Percentiles rank a stretch among this genome's conserved stretches.
phyloP scores from a whole-genome alignment of 208 protist species.

The Trypanosoma vivax region DNA sequence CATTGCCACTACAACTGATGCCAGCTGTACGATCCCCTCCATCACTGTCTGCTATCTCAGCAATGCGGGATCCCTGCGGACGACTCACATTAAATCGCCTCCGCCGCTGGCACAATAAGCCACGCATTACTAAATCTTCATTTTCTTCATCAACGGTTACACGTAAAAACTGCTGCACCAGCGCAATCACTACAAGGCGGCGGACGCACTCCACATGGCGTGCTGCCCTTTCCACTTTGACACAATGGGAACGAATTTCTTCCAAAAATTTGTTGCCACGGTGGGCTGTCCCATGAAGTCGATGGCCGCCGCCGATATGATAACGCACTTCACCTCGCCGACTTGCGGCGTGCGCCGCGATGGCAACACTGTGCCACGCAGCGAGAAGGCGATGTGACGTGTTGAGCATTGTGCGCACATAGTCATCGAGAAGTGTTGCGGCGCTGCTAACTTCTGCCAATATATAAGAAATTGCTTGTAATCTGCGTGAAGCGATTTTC shows the following conservation, averaged over 20 bases:
- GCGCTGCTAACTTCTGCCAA: constrained; percentile 70
- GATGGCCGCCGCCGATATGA: background rate
- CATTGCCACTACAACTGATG: too few species aligned
- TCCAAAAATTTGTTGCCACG: background rate
- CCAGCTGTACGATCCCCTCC: too few species aligned
- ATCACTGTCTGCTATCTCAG: background rate
- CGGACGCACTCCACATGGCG: constrained; percentile 45
- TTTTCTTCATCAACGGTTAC: constrained; percentile 35
- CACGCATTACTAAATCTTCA: constrained; percentile 39
- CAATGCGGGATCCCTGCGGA: background rate
- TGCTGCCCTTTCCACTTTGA: constrained; percentile 27
- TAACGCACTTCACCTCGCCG: too few species aligned
- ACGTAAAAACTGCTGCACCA: constrained; percentile 52
- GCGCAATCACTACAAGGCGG: constrained; percentile 24
- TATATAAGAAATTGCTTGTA: constrained; percentile 56
- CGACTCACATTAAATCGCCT: constrained; percentile 1
- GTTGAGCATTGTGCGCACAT: constrained; percentile 44
- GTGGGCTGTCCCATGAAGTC: background rate
- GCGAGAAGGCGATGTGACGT: constrained; percentile 38
- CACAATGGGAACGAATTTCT: background rate
- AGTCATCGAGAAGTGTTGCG: constrained; percentile 54
- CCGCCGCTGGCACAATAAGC: constrained; percentile 21
- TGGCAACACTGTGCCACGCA: constrained; percentile 62
- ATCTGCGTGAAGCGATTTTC: constrained; percentile 26
- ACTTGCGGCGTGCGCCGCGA: constrained; percentile 13